Evolutionary conservation across 805 yeast genomes (phyloP), one percentile per base, ranked within the genome.

Genomic region (Pichia membranifaciens): DNA sequence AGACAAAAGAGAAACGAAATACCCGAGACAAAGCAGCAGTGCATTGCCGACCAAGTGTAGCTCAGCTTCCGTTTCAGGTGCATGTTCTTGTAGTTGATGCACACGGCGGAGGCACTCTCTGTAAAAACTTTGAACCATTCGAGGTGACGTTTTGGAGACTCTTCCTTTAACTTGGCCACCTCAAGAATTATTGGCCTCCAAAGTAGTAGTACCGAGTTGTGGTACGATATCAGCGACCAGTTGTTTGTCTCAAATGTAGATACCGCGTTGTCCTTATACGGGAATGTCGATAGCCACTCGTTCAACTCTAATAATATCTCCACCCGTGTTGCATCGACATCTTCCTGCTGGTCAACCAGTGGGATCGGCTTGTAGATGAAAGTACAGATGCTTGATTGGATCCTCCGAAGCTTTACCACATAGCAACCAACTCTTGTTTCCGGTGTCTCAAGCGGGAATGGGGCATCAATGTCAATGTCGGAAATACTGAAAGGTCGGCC

Each of bases 401-500:
- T 60, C 31, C 60, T 53, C 46, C 71, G 49, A n/a, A 66, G 48
- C 41, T 57, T 61, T 25, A 64, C 54, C 20, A 65, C 67, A 45
- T 64, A 67, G 23, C 52, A 54, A 5, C 67, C 60, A n/a, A 65
- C 59, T 21, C 32, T 46, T 2, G 47, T 50, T 25, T 58, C 64
- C 5, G 50, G 51, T 5, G 54, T 53, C 31, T 56, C 59, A 2
- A 57, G 34, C 1, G 59, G 58, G 25, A 51, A 51, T 1, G 69
- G 65, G 2, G 55, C 60, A 47, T 61, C 68, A 38, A 68, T 65
- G 45, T 66, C 70, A 21, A 54, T 54, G 45, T 66, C 71, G 6
- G 68, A 52, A 15, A 68, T 64, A 15, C 68, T 59, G 49, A 66
- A 67, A 9, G 72, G 72, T 42, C 69, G 53, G 3, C 71, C 69